These are phyloP conservation scores for Calocybe indica DNA, from an alignment of 768 basidiomycete species.

Conservation along the genomic window DNA sequence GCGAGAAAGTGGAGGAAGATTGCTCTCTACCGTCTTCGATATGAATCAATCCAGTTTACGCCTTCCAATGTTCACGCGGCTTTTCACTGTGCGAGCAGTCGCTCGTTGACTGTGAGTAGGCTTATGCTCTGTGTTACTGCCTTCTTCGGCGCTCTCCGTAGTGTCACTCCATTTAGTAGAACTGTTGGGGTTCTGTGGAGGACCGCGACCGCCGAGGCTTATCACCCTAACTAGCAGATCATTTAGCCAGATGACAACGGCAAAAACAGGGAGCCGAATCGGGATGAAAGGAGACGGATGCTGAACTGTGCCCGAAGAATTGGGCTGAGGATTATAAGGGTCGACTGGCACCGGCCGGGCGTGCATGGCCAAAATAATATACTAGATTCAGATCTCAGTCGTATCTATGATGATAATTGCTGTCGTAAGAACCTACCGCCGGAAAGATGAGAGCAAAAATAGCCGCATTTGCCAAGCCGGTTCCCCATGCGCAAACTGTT, in stretches of 20 bases:
- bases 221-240: slow-evolving; percentile 60
- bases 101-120: slow-evolving; percentile 2
- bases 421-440: slow-evolving; percentile 38
- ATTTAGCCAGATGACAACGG: slow-evolving; percentile 67
- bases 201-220: slow-evolving; percentile 41
- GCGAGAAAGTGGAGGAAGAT: too few relatives aligned
- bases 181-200: slow-evolving; percentile 4
- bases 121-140: not conserved
- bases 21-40: too few relatives aligned
- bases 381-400: slow-evolving; percentile 33
- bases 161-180: not conserved
- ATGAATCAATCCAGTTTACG: not conserved
- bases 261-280: slow-evolving; percentile 75
- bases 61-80: slow-evolving; percentile 16
- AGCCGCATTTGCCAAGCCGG: slow-evolving; percentile 73
- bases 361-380: slow-evolving; percentile 79
- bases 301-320: slow-evolving; percentile 30
- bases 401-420: not conserved
- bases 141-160: slow-evolving; percentile 1
- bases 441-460: slow-evolving; percentile 82
- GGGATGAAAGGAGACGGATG: slow-evolving; percentile 79
- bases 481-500: slow-evolving; percentile 66
- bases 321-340: slow-evolving; percentile 59
- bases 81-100: slow-evolving; percentile 1
- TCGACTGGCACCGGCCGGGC: slow-evolving; percentile 70